Base-by-base conservation (phyloP, 768 basidiomycete genomes). In the Boletus tomentosulus region DNA sequence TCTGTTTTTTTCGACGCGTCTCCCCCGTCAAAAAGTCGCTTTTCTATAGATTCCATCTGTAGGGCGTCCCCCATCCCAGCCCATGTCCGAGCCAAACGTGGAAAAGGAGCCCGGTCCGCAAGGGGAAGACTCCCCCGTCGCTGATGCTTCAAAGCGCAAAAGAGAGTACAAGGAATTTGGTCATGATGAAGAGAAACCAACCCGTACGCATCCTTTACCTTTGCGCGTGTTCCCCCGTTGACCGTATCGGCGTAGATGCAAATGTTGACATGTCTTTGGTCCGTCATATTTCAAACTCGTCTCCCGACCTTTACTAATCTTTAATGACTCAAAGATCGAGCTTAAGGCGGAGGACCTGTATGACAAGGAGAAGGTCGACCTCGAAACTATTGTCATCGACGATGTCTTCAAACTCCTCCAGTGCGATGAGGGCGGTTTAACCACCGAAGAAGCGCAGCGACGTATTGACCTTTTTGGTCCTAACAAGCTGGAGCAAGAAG, bases 341-440 rank as follows among this genome's bases (percentile, higher is more conserved):
- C 80, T 95, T 62, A 92, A 86, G 71, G 91, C 92, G 4, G 92
- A 94, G 72, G 92, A 95, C 71, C 74, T 94, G 47, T 98, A 97
- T 71, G 94, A 97, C 74, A 96, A 96, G 77, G 96, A 98, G 75
- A 98, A 98, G 78, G 96, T 98, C 74, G 96, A 98, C 74, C 79
- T 98, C 55, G 96, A 98, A 78, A 95, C 93, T 22, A 87, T 98
- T 62, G 87, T 92, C 59, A 89, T 98, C 70, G 92, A 93, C 62
- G 96, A 98, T 65, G 95, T 98, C 70, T 93, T 97, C 80, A 91
- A 87, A 57, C 87, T 98, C 48, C 86, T 98, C 48, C 93, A 98
- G 71, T 95, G 92, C 70, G 79, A 82, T 61, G 87, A 92, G 54
- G 77, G 78, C 28, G 96, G 96, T 80, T 81, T 98, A 28, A 70